Percentiles rank a stretch among this genome's conserved stretches.
phyloP scores from a whole-genome alignment of 192 early-diverging fungal species.

The Backusella tarrabulga region DNA sequence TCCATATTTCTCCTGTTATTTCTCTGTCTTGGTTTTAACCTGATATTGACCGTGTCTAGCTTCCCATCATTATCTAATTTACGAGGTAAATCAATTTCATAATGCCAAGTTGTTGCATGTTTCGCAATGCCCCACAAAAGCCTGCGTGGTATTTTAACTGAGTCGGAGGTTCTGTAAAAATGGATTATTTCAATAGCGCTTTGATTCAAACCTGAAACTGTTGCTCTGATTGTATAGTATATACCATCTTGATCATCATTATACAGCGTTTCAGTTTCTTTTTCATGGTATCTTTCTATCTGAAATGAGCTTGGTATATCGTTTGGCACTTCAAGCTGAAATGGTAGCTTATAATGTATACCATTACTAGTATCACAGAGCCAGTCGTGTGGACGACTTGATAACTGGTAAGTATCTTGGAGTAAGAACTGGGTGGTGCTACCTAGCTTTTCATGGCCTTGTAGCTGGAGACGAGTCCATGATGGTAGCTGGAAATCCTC shows the following conservation, averaged over 20 bases:
- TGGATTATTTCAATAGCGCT: background rate
- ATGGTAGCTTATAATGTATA: background rate
- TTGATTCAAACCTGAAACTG: slow-evolving; percentile 2
- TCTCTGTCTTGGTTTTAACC: background rate
- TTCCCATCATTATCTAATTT: background rate
- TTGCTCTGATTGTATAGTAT: background rate
- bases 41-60: background rate
- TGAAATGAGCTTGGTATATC: background rate
- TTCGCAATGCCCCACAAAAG: slow-evolving; percentile 11
- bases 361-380: background rate
- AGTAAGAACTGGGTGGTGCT: background rate
- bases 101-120: slow-evolving; percentile 8
- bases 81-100: slow-evolving; percentile 6
- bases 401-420: background rate
- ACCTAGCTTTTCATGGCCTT: background rate
- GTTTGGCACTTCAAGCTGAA: background rate
- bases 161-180: slow-evolving; percentile 7
- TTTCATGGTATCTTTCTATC: background rate
- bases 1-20: background rate
- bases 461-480: background rate
- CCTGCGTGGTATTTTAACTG: background rate
- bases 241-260: background rate
- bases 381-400: background rate
- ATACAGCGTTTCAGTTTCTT: background rate
- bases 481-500: background rate